Base-by-base conservation (phyloP, 2,329 filamentous ascomycete genomes). In the Chlorencoelia australis region DNA sequence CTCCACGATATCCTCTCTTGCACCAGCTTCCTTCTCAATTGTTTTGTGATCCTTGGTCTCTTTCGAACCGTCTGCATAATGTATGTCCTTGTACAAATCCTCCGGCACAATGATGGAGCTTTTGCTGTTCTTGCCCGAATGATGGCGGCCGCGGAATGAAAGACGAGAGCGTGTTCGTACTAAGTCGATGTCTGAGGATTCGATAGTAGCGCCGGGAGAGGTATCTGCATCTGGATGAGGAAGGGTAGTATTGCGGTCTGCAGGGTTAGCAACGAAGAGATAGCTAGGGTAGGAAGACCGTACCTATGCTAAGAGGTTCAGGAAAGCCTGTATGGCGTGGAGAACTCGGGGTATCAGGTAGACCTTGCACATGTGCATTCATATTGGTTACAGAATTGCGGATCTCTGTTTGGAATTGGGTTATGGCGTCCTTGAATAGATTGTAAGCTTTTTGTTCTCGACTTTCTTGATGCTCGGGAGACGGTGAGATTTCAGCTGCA, bases 141-240 rank as follows among this genome's bases (percentile, higher is more conserved):
- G 34, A 28, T 45, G 44, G 25, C 37, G 43, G 9, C 42, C 30
- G 19, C 41, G 39, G 11, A 50, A 35, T 17, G 46, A 49, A 22
- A 35, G 36, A 1, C 44, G 43, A 4, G 42, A 47, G 21, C 43
- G 41, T 11, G 44, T 44, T 24, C 44, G 43, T 5, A 58, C 55
- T 1, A 66, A 56, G 35, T 66, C 61, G 29, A 73, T 57, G 43
- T 77, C 71, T 35, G 69, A 65, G 36, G 69, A 65, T 25, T 66
- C 66, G 40, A 80, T 72, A 48, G 61, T 67, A 29, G 73, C 75
- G 42, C 72, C 65, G 32, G 67, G 66, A 10, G 66, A 69, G 5
- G 71, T 63, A 46, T 76, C 66, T 40, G 75, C 75, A 13, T 76
- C 73, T 15, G 75, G 75, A 42, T 79, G 74, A 14, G 70, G 71